Percentiles rank a stretch among this genome's conserved stretches.
These are phyloP conservation scores for Phytophthora hybrid DNA, from an alignment of 352 stramenopile species.

Conservation along the genomic window DNA sequence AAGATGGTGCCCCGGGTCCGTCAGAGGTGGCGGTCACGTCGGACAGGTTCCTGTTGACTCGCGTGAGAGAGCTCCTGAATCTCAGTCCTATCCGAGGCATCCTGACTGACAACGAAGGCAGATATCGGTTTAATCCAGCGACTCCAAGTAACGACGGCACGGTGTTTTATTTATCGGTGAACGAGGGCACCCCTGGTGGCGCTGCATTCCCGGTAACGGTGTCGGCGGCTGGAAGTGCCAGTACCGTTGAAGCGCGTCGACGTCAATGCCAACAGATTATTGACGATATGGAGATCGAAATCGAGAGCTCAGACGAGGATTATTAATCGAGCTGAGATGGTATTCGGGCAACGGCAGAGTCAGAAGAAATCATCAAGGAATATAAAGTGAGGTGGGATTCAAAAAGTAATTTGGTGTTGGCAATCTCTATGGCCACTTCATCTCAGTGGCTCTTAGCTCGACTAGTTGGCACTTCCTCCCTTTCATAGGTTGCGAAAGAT, in stretches of 20 bases:
- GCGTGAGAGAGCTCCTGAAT: conserved; percentile 56
- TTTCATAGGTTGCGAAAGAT: conserved; percentile 14
- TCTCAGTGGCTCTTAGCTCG: conserved; percentile 23
- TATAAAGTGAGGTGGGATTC: conserved; percentile 3
- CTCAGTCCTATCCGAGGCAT: conserved; percentile 70
- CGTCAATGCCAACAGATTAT: conserved; percentile 44
- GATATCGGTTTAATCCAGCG: conserved; percentile 51
- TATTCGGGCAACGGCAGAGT: background rate
- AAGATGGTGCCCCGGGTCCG: conserved; percentile 11
- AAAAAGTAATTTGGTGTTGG: conserved; percentile 31
- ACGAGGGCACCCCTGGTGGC: conserved; percentile 5
- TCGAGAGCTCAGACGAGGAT: conserved; percentile 12
- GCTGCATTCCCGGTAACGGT: conserved; percentile 34
- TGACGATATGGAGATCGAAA: conserved; percentile 43
- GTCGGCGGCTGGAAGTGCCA: conserved; percentile 23
- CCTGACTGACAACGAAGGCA: conserved; percentile 48
- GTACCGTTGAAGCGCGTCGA: conserved; percentile 21
- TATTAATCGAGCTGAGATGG: conserved; percentile 9
- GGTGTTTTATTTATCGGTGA: conserved; percentile 47
- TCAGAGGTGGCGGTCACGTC: conserved; percentile 35
- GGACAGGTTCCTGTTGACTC: conserved; percentile 38
- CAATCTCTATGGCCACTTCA: conserved; percentile 32
- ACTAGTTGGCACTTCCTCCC: conserved; percentile 16
- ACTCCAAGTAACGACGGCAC: background rate
- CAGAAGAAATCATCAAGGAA: background rate